Evolutionary conservation across 106 monocot genomes (phyloP).

Genomic region (Dendrobium huoshanense): DNA sequence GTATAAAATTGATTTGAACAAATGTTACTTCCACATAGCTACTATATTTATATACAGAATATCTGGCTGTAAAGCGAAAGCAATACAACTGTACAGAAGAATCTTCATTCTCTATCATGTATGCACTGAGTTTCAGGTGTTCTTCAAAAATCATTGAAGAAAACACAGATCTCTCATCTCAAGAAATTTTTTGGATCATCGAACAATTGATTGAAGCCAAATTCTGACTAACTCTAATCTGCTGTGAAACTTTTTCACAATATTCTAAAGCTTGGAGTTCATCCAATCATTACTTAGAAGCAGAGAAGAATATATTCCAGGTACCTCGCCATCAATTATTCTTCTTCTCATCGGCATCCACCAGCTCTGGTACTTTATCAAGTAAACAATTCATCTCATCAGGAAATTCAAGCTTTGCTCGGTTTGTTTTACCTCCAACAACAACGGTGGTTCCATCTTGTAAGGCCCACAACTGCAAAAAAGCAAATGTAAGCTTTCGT

Average conservation of each 20-base stretch:
- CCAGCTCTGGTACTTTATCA: slow-evolving; percentile 75
- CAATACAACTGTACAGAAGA: neutral
- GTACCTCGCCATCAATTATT: neutral
- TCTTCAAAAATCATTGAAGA: neutral
- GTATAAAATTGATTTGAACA: too few species aligned
- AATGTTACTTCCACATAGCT: neutral
- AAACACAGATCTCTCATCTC: neutral
- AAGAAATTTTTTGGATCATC: neutral
- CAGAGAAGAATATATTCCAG: too few species aligned
- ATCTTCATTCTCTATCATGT: neutral
- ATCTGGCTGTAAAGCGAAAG: neutral
- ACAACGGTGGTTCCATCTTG: slow-evolving; percentile 94
- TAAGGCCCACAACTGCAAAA: slow-evolving; percentile 81
- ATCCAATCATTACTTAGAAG: too few species aligned
- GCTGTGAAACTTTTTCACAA: neutral
- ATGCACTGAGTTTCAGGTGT: neutral
- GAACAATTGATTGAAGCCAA: too few species aligned
- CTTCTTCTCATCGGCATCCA: slow-evolving; percentile 15
- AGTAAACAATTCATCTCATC: slow-evolving; percentile 80
- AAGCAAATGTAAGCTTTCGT: too few species aligned
- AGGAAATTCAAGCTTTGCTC: slow-evolving; percentile 86
- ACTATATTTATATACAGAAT: neutral
- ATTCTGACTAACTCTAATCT: neutral
- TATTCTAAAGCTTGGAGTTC: neutral
- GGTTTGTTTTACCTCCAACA: slow-evolving; percentile 82